phyloP scores from a whole-genome alignment of 495 filamentous ascomycete genomes.

The Poronia punctata region DNA sequence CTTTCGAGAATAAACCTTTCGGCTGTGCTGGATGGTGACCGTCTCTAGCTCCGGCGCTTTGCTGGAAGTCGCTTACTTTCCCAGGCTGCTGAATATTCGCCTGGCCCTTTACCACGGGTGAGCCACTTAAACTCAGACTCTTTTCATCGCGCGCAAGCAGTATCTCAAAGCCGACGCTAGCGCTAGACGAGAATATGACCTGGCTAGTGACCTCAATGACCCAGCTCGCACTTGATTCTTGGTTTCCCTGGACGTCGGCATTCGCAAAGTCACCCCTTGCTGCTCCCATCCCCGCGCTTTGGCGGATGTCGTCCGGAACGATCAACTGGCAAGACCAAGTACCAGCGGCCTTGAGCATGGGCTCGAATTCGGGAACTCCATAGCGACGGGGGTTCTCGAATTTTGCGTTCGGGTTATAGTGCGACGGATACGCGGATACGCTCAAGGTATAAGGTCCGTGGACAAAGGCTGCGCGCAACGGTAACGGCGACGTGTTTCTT shows the following conservation, averaged over 20 bases:
- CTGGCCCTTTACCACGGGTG: constrained; percentile 38
- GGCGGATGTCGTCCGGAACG: constrained; percentile 64
- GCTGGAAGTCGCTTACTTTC: constrained; percentile 65
- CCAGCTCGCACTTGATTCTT: constrained; percentile 64
- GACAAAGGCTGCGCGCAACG: constrained; percentile 88
- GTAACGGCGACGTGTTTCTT: constrained; percentile 84
- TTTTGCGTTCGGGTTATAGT: constrained; percentile 71
- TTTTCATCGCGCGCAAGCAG: constrained; percentile 79
- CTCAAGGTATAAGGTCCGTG: constrained; percentile 92
- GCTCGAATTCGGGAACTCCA: constrained; percentile 83
- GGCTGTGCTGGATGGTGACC: constrained; percentile 44
- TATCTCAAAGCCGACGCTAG: constrained; percentile 85
- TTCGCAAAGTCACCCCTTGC: constrained; percentile 28
- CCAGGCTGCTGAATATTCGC: constrained; percentile 48
- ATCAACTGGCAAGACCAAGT: constrained; percentile 70
- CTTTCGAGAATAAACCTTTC: constrained; percentile 72
- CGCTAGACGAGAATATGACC: constrained; percentile 81
- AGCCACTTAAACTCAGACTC: constrained; percentile 60
- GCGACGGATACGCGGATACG: constrained; percentile 71
- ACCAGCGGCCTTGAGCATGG: constrained; percentile 89
- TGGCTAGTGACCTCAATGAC: constrained; percentile 87
- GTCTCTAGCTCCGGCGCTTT: constrained; percentile 40
- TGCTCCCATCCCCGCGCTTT: constrained; percentile 38
- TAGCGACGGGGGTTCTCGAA: constrained; percentile 52
- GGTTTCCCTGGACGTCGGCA: constrained; percentile 19